phyloP scores from a whole-genome alignment of 2,329 filamentous ascomycete genomes.

The Bretziella fagacearum region DNA sequence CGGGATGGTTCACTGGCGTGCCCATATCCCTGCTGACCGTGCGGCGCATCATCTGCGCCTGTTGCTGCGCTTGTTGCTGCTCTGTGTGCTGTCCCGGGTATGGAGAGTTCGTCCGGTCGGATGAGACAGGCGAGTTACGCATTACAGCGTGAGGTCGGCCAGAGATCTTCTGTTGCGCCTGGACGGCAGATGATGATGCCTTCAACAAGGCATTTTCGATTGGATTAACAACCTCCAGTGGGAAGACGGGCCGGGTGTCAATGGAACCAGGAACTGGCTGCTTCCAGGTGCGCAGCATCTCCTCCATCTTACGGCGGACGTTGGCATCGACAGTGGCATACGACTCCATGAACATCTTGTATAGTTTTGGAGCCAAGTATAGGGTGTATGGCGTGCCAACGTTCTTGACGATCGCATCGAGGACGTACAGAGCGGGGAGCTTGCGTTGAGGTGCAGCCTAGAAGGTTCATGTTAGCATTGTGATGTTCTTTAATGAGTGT shows the following conservation, averaged over 20 bases:
- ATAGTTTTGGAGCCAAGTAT: constrained; percentile 82
- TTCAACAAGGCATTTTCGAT: constrained; percentile 93
- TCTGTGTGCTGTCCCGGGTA: constrained; percentile 35
- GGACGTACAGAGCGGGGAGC: constrained; percentile 85
- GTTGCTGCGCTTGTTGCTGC: neutral
- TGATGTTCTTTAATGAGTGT: neutral
- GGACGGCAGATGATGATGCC: constrained; percentile 45
- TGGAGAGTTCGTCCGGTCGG: too few relatives aligned
- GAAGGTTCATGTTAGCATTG: constrained; percentile 12
- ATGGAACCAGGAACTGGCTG: constrained; percentile 87
- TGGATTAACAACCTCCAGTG: constrained; percentile 66
- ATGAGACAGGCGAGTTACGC: too few relatives aligned
- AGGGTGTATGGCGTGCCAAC: constrained; percentile 94
- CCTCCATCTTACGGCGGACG: constrained; percentile 82
- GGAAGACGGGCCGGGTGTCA: constrained; percentile 83
- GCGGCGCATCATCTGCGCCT: neutral
- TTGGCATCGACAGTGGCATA: constrained; percentile 74
- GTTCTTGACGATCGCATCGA: constrained; percentile 97
- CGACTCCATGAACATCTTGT: constrained; percentile 89
- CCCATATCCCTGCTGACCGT: neutral
- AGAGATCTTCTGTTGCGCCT: constrained; percentile 32
- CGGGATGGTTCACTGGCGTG: neutral
- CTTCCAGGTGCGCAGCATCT: constrained; percentile 97
- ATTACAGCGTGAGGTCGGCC: constrained; percentile 30
- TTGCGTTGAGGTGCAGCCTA: constrained; percentile 82